Percentiles rank a stretch among this genome's conserved stretches.
Evolutionary conservation across 1,284 basidiomycete species (phyloP).

Genomic region (Irpex rosettiformis): DNA sequence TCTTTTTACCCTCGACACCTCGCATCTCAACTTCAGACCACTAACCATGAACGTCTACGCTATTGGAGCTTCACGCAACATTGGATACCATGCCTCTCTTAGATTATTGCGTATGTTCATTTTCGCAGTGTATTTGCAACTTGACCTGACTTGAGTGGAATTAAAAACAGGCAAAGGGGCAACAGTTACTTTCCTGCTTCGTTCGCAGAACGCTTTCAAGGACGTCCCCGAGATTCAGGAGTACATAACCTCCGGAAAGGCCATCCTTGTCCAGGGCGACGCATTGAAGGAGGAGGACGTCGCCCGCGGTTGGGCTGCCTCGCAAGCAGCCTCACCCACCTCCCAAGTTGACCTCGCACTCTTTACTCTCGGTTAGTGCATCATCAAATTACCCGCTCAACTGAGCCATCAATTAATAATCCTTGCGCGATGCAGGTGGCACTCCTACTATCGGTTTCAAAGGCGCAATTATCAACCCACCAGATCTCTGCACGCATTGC

Average conservation of each 20-base stretch:
- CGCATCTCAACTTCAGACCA: not conserved
- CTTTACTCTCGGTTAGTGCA: conserved; percentile 46
- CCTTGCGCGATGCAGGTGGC: conserved; percentile 21
- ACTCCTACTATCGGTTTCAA: conserved; percentile 30
- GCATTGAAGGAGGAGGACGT: conserved; percentile 44
- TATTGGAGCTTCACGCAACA: conserved; percentile 63
- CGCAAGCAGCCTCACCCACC: conserved; percentile 25
- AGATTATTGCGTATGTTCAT: conserved; percentile 44
- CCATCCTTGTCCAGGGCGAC: conserved; percentile 47
- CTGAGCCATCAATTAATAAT: conserved; percentile 27
- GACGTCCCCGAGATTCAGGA: conserved; percentile 39
- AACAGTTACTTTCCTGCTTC: conserved; percentile 50
- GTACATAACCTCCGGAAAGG: conserved; percentile 40
- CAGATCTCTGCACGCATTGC: conserved; percentile 47
- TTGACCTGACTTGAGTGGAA: not conserved
- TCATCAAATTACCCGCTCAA: not conserved
- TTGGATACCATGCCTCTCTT: conserved; percentile 53
- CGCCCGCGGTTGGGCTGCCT: conserved; percentile 40
- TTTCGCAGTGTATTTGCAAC: not conserved
- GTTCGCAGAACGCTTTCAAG: conserved; percentile 42
- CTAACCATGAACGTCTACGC: conserved; percentile 37
- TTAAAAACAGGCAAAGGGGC: conserved; percentile 37
- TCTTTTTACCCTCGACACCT: too few species aligned
- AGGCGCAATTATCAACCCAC: conserved; percentile 42
- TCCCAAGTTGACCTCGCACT: conserved; percentile 41